phyloP scores from a whole-genome alignment of 495 filamentous ascomycete species.

The Penicillium desertorum region DNA sequence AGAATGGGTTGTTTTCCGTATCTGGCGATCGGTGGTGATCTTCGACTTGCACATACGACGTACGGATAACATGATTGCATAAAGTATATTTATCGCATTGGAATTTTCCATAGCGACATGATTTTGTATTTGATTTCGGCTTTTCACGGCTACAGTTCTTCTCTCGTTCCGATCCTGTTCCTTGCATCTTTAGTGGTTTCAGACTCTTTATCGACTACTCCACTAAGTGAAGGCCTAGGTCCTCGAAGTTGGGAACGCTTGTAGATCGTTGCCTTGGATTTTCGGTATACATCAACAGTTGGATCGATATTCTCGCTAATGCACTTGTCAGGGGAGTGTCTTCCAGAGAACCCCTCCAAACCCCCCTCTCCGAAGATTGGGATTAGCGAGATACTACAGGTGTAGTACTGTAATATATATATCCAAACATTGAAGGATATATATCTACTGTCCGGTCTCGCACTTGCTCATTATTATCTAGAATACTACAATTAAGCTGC shows the following conservation, averaged over 20 bases:
- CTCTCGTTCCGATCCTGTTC: conserved; percentile 1
- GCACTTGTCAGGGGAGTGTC: conserved; percentile 6
- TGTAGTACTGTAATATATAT: background rate
- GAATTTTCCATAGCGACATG: conserved; percentile 1
- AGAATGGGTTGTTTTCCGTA: conserved; percentile 64
- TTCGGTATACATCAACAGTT: background rate
- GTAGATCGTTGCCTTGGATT: conserved; percentile 4
- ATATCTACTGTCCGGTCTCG: background rate
- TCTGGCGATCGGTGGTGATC: conserved; percentile 30
- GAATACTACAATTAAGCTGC: background rate
- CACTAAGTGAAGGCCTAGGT: background rate
- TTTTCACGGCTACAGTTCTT: background rate
- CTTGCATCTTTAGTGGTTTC: conserved; percentile 1
- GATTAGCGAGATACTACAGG: background rate
- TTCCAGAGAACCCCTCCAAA: background rate
- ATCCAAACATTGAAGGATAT: background rate
- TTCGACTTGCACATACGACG: background rate
- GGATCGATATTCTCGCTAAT: conserved; percentile 5
- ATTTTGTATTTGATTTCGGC: background rate
- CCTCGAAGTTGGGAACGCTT: background rate
- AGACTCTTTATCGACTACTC: background rate
- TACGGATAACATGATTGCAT: background rate
- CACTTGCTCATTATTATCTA: background rate
- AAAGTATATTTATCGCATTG: background rate
- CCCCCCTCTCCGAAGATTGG: background rate